phyloP scores from a whole-genome alignment of 352 stramenopile genomes.

The Phytophthora sansomeana region DNA sequence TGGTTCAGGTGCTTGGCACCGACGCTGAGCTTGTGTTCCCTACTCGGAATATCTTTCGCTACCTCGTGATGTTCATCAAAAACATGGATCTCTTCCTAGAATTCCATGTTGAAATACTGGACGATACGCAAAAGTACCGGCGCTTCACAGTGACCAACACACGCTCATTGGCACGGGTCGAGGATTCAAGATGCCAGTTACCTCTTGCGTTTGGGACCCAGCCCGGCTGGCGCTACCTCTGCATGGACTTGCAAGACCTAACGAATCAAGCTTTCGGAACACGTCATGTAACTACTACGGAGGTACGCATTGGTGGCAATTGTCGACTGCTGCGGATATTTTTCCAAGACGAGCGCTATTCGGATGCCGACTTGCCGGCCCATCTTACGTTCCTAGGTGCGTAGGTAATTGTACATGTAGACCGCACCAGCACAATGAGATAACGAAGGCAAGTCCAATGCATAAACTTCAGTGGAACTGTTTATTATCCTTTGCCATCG shows the following conservation, averaged over 20 bases:
- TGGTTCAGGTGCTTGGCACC: slow-evolving; percentile 74
- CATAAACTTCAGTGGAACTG: slow-evolving; percentile 2
- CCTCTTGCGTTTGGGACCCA: slow-evolving; percentile 56
- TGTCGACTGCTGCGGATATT: slow-evolving; percentile 80
- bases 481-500: not conserved
- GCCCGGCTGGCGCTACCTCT: slow-evolving; percentile 74
- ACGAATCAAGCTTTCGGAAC: slow-evolving; percentile 75
- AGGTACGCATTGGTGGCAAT: slow-evolving; percentile 64
- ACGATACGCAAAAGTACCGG: slow-evolving; percentile 75
- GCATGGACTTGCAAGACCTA: slow-evolving; percentile 78
- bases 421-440: not conserved
- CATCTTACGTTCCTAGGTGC: slow-evolving; percentile 74
- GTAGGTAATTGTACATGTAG: slow-evolving; percentile 1
- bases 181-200: slow-evolving; percentile 61
- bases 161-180: slow-evolving; percentile 68
- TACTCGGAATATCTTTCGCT: slow-evolving; percentile 79
- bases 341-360: slow-evolving; percentile 85
- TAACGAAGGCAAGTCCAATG: not conserved
- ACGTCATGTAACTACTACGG: slow-evolving; percentile 76
- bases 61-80: slow-evolving; percentile 85
- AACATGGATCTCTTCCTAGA: slow-evolving; percentile 81
- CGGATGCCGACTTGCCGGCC: slow-evolving; percentile 65
- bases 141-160: slow-evolving; percentile 74
- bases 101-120: slow-evolving; percentile 73
- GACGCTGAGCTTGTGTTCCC: slow-evolving; percentile 78